These are phyloP conservation scores for Chlorella sp. DNA, from an alignment of 139 green algal species.

Conservation along the genomic window DNA sequence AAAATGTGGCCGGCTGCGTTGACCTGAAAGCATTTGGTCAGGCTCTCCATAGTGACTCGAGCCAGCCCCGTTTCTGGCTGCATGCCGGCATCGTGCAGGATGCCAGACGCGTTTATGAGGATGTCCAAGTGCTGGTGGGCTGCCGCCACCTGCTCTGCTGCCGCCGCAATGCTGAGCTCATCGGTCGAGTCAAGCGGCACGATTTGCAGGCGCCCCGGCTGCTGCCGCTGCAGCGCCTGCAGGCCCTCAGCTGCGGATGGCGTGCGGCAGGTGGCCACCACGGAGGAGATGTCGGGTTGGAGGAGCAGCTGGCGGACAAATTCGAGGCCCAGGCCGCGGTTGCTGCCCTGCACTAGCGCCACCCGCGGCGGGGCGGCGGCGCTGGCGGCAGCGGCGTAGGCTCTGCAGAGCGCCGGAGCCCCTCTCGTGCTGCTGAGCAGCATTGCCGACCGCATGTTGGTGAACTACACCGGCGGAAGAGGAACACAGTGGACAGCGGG, in stretches of 20 bases:
- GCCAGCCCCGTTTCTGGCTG: constrained; percentile 76
- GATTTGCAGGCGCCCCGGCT: constrained; percentile 54
- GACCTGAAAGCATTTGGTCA: constrained; percentile 59
- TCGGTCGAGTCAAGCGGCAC: constrained; percentile 68
- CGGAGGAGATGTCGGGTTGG: constrained; percentile 30
- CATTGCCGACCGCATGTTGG: too few species aligned
- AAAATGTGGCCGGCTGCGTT: constrained; percentile 87
- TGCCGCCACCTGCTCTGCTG: constrained; percentile 47
- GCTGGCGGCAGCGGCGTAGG: not conserved
- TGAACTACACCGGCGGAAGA: too few species aligned
- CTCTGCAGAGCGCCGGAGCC: not conserved
- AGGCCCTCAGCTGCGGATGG: constrained; percentile 59
- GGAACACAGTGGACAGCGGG: too few species aligned
- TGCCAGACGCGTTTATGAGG: constrained; percentile 77
- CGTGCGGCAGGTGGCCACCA: constrained; percentile 79
- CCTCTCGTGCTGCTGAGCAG: not conserved
- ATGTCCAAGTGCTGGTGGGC: constrained; percentile 61
- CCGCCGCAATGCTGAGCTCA: constrained; percentile 60
- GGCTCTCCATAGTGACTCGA: constrained; percentile 52
- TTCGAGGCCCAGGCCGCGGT: constrained; percentile 78
- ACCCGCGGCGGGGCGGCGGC: not conserved
- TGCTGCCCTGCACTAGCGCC: constrained; percentile 75
- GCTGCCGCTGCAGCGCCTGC: constrained; percentile 39
- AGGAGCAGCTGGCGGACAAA: constrained; percentile 70
- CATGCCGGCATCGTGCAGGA: constrained; percentile 48